Evolutionary conservation across 345 rosid species (phyloP), one percentile per base, ranked within the genome.

Genomic region (Arabis alpina): DNA sequence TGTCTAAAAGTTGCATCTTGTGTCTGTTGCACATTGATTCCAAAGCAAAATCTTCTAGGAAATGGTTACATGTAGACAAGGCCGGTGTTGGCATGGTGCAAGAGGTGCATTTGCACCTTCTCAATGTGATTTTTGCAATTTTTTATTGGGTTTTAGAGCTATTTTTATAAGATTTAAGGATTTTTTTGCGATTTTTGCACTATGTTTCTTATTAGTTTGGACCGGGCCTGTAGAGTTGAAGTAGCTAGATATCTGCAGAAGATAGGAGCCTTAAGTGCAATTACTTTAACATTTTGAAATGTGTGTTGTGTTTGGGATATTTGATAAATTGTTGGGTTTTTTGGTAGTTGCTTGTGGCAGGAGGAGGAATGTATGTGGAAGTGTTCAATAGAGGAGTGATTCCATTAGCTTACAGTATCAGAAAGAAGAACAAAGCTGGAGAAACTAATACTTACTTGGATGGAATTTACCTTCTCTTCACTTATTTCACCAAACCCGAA

Each of bases 331-430:
- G 47, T 11, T 69, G n/a, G 52, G 4, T 16, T 28, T 19, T 6
- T 14, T 32, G 13, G 32, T 49, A 94, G 99, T 66, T 94, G 80
- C 97, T 94, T 65, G 93, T 94, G 62, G 95, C 97, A n/a, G 97
- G 93, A 4, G 99, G 99, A 6, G 97, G 96, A 69, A 94, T 91
- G 99, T 91, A 91, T 16, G 84, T 89, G 1, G 99, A 94, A 80
- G 95, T 91, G 28, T 91, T 91, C 81, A 91, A 94, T 81, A 85
- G 97, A 84, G 99, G 99, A 32, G 95, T 89, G 34, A 82, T 94
- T 75, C 97, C 97, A 36, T 72, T 94, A 61, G 89, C 96, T 51
- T 94, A 94, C 69, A 79, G 90, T 82, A 94, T 94, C 72, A 87
- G 78, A 68, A 94, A 80, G 85, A 94, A 76, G 79, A 88, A 94